Percentiles rank a stretch among this genome's conserved stretches.
phyloP scores from a whole-genome alignment of 1,284 basidiomycete genomes.

The Calocybe gambosa region DNA sequence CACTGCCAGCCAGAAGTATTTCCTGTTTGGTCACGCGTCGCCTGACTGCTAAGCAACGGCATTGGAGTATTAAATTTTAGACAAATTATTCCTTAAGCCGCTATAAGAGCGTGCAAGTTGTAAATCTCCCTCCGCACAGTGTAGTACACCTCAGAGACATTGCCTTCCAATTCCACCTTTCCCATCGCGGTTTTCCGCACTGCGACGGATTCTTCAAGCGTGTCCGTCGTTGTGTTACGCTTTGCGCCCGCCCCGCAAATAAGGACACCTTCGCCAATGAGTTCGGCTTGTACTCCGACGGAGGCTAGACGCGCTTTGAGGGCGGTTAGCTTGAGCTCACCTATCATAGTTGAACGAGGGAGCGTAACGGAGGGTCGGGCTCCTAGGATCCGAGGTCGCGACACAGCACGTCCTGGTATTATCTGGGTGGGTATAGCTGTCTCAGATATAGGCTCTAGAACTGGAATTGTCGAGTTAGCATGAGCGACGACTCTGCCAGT shows the following conservation, averaged over 20 bases:
- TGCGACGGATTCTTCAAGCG: slow-evolving; percentile 72
- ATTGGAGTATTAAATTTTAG: not conserved
- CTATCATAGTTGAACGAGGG: slow-evolving; percentile 90
- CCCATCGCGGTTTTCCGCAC: slow-evolving; percentile 84
- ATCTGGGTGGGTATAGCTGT: slow-evolving; percentile 24
- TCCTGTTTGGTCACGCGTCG: slow-evolving; percentile 21
- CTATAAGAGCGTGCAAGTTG: slow-evolving; percentile 79
- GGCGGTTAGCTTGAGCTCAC: slow-evolving; percentile 85
- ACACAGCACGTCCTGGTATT: slow-evolving; percentile 17
- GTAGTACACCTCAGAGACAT: slow-evolving; percentile 85
- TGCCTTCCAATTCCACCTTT: slow-evolving; percentile 83
- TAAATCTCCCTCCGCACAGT: slow-evolving; percentile 85
- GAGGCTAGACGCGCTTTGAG: slow-evolving; percentile 74
- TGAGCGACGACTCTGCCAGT: slow-evolving; percentile 79
- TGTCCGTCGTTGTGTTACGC: slow-evolving; percentile 37
- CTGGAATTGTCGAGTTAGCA: slow-evolving; percentile 71
- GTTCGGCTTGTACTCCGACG: slow-evolving; percentile 80
- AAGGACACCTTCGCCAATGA: slow-evolving; percentile 93
- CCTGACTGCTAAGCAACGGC: slow-evolving; percentile 6
- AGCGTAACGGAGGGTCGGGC: slow-evolving; percentile 54
- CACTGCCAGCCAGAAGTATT: slow-evolving; percentile 18
- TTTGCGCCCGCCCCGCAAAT: slow-evolving; percentile 74
- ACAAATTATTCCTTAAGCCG: slow-evolving; percentile 37
- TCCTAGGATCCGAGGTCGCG: slow-evolving; percentile 46
- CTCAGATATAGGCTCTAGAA: slow-evolving; percentile 52